phyloP scores from a whole-genome alignment of 2,329 filamentous ascomycete genomes.

The Ophiostoma quercus region DNA sequence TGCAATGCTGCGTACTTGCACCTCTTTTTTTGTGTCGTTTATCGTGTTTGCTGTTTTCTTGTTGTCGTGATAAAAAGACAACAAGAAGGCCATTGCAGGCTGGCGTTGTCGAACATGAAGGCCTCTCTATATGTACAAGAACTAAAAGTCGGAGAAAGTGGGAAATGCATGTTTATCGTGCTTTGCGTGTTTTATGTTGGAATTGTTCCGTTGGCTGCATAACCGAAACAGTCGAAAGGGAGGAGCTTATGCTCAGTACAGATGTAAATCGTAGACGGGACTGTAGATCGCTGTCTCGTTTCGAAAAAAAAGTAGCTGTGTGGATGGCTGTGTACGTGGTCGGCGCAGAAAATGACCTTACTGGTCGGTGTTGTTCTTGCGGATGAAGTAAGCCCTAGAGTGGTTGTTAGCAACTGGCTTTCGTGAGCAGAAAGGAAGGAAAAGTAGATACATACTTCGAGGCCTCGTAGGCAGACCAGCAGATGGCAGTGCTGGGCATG shows the following conservation, averaged over 20 bases:
- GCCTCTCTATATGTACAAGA: background rate
- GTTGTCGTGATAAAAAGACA: background rate
- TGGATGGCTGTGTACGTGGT: background rate
- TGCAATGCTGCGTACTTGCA: background rate
- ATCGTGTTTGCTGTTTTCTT: background rate
- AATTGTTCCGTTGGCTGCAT: background rate
- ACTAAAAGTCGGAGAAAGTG: background rate
- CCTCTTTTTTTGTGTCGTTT: background rate
- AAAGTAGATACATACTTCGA: slow-evolving; percentile 49
- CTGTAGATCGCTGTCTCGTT: slow-evolving; percentile 7
- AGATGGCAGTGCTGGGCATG: slow-evolving; percentile 99
- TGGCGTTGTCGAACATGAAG: background rate
- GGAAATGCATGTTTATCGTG: background rate
- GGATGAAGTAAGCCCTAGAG: slow-evolving; percentile 56
- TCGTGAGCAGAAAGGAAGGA: background rate
- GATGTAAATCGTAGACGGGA: background rate
- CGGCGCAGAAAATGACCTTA: background rate
- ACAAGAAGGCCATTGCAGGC: background rate
- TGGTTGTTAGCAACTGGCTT: background rate
- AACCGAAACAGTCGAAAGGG: background rate
- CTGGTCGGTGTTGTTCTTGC: slow-evolving; percentile 24
- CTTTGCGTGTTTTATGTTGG: background rate
- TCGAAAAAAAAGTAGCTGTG: background rate
- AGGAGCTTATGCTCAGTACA: background rate
- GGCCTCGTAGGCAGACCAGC: slow-evolving; percentile 77